Conservation (phyloP, 2,329 filamentous ascomycete species). For the Scedosporium minutisporum region DNA sequence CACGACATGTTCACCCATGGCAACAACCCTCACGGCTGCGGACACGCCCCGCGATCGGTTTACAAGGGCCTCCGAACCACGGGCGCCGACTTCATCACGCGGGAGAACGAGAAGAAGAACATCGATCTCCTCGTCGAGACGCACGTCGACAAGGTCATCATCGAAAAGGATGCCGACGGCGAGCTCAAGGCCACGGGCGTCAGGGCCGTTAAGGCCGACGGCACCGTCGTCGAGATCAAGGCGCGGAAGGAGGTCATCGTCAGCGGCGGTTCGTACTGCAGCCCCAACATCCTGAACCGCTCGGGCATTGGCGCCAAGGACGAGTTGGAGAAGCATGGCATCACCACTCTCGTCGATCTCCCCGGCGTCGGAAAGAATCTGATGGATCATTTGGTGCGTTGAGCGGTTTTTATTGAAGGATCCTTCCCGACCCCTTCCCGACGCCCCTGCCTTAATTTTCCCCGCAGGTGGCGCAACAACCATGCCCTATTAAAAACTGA, state of each 20-base stretch:
- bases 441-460: too few relatives aligned
- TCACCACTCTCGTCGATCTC: slow-evolving; percentile 43
- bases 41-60: slow-evolving; percentile 43
- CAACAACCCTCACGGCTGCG: slow-evolving; percentile 42
- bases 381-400: slow-evolving; percentile 14
- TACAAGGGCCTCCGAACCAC: slow-evolving; percentile 42
- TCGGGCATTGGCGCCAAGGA: slow-evolving; percentile 31
- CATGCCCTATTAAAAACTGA: too few relatives aligned
- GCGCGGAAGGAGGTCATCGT: slow-evolving; percentile 36
- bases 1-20: slow-evolving; percentile 48
- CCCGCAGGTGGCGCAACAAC: too few relatives aligned
- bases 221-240: slow-evolving; percentile 14
- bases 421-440: too few relatives aligned
- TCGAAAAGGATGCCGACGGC: slow-evolving; percentile 24
- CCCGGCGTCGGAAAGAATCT: slow-evolving; percentile 53
- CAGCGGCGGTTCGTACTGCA: slow-evolving; percentile 35
- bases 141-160: slow-evolving; percentile 41
- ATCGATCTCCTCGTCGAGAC: slow-evolving; percentile 37
- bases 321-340: slow-evolving; percentile 30
- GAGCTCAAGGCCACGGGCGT: slow-evolving; percentile 30
- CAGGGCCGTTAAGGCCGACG: slow-evolving; percentile 13
- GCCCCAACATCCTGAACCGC: slow-evolving; percentile 35
- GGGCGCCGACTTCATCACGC: slow-evolving; percentile 40
- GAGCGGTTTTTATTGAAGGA: too few relatives aligned
- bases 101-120: slow-evolving; percentile 28